phyloP scores from a whole-genome alignment of 805 yeast species.

The Pichia deserticola region DNA sequence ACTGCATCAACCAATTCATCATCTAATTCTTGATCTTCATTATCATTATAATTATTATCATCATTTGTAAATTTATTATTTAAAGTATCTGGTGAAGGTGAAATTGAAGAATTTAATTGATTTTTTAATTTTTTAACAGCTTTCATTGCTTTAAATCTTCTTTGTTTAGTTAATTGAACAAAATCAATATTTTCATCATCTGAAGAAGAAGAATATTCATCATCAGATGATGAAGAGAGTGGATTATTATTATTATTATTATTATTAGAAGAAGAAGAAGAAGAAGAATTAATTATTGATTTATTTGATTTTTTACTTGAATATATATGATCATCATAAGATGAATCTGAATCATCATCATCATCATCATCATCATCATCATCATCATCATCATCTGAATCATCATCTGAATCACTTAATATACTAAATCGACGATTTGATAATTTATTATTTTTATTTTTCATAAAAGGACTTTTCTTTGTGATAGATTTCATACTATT shows the following conservation, averaged over 20 bases:
- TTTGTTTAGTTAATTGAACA: constrained; percentile 62
- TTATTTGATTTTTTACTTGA: neutral
- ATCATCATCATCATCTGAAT: neutral
- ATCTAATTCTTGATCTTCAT: constrained; percentile 32
- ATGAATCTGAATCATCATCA: constrained; percentile 5
- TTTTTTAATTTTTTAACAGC: constrained; percentile 30
- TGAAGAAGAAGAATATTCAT: constrained; percentile 33
- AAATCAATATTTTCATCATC: constrained; percentile 66
- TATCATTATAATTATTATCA: constrained; percentile 15
- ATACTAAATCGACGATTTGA: constrained; percentile 22
- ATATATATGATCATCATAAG: constrained; percentile 9
- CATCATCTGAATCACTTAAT: constrained; percentile 13
- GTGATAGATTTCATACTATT: constrained; percentile 12
- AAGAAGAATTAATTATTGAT: neutral
- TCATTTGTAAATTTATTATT: neutral
- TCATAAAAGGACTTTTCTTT: constrained; percentile 16
- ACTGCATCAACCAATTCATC: constrained; percentile 38
- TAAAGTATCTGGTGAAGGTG: neutral
- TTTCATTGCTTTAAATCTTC: constrained; percentile 49
- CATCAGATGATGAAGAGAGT: constrained; percentile 12
- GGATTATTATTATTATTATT: constrained; percentile 13
- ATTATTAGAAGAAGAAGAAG: neutral
- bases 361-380: neutral
- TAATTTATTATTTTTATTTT: neutral
- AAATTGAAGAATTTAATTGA: constrained; percentile 4